Conservation (phyloP, 164 flowering plant species). For the Pachysandra terminalis region DNA sequence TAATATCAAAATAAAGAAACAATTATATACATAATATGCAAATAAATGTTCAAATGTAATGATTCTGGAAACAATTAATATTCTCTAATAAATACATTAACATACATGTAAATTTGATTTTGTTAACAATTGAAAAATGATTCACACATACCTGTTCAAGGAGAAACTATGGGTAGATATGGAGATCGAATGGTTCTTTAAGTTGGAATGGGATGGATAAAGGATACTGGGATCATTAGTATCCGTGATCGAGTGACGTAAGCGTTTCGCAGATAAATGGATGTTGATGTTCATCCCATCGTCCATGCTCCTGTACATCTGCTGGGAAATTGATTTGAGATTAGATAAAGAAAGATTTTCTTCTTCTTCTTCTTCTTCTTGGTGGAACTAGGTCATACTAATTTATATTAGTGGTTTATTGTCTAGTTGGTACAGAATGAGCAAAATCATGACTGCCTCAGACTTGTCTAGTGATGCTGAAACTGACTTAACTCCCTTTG, state of each 20-base stretch:
- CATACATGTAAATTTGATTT: not conserved
- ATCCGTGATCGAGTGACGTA: not conserved
- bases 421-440: no score
- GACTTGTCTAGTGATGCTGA: no score
- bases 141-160: not conserved
- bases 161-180: not conserved
- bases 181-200: not conserved
- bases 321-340: conserved; percentile 1
- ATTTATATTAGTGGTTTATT: no score
- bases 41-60: no score
- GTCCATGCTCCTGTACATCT: conserved; percentile 64
- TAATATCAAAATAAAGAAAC: no score
- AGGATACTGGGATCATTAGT: not conserved
- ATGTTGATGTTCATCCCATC: conserved; percentile 6
- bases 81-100: no score
- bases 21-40: no score
- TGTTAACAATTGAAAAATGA: not conserved
- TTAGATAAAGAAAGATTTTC: not conserved
- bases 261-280: not conserved
- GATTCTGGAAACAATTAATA: no score
- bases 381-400: no score
- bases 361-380: not conserved
- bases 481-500: no score
- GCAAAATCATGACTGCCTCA: no score
- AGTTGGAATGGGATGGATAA: not conserved